These are phyloP conservation scores for Clonostachys rhizophaga DNA, from an alignment of 2,329 filamentous ascomycete species.

Conservation along the genomic window DNA sequence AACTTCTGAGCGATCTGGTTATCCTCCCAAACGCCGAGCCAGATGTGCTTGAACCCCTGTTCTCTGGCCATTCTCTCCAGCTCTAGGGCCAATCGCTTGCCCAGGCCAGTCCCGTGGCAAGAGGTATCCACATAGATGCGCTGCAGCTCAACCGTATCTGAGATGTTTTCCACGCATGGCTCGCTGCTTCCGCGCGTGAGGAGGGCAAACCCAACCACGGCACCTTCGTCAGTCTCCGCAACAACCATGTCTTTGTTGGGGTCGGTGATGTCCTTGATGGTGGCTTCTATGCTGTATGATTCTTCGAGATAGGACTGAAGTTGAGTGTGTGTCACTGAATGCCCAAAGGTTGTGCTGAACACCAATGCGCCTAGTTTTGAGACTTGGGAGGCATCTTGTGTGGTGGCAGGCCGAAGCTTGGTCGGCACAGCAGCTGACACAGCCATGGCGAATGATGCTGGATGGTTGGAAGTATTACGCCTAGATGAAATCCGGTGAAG, in stretches of 20 bases:
- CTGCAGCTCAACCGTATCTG: conserved; percentile 30
- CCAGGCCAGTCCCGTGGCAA: conserved; percentile 30
- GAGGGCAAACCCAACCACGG: conserved; percentile 32
- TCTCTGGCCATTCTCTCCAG: conserved; percentile 24
- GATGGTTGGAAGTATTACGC: too few relatives aligned
- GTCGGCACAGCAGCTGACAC: background rate
- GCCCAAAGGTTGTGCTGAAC: conserved; percentile 33
- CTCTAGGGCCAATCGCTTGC: conserved; percentile 18
- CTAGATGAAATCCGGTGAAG: too few relatives aligned
- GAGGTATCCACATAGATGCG: conserved; percentile 30
- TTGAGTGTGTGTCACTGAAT: conserved; percentile 29
- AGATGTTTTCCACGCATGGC: conserved; percentile 23
- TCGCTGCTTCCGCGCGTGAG: conserved; percentile 29
- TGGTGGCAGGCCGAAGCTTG: background rate
- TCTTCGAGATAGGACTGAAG: conserved; percentile 27
- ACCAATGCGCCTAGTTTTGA: conserved; percentile 23
- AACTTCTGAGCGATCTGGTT: conserved; percentile 28
- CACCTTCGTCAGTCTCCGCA: conserved; percentile 5
- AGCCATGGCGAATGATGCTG: too few relatives aligned
- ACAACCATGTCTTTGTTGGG: conserved; percentile 16
- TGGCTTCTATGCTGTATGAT: conserved; percentile 27
- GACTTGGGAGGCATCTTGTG: conserved; percentile 19
- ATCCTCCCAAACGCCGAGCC: conserved; percentile 43
- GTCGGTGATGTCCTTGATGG: conserved; percentile 12
- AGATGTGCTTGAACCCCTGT: conserved; percentile 30